Evolutionary conservation across 176 grass and related monocot species (phyloP).

Genomic region (Aegilops longissima): DNA sequence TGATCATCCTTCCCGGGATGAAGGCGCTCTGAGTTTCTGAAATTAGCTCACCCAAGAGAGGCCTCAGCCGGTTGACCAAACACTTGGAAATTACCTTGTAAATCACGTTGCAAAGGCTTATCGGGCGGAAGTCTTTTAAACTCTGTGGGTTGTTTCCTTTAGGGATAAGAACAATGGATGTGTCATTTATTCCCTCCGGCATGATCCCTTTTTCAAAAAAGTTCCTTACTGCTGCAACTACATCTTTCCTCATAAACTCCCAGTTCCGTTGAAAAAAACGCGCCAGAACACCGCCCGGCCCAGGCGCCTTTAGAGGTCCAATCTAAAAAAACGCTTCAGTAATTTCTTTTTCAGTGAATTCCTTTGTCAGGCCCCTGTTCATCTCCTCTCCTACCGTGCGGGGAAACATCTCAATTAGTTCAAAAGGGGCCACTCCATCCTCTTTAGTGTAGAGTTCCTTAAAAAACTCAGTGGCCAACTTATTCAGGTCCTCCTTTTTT

Average conservation of each 20-base stretch:
- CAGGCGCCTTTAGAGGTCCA: background rate
- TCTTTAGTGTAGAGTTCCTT: no score
- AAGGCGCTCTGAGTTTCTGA: background rate
- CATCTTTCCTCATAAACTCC: background rate
- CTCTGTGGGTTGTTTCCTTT: background rate
- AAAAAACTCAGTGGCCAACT: no score
- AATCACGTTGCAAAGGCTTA: background rate
- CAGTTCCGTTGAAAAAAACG: background rate
- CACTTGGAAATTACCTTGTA: background rate
- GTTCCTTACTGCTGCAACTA: background rate
- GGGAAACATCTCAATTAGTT: no score
- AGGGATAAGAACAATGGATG: background rate
- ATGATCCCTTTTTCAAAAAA: background rate
- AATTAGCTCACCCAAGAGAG: background rate
- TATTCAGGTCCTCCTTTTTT: no score
- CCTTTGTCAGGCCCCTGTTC: no score
- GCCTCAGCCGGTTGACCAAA: background rate
- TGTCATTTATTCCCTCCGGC: background rate
- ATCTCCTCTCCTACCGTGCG: no score
- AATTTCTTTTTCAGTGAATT: no score
- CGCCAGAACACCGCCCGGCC: background rate
- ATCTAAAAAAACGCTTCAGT: no score
- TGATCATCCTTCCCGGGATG: background rate
- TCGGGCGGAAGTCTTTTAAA: background rate
- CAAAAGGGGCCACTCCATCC: no score